Evolutionary conservation across 257 asterid genomes (phyloP), one percentile per base, ranked within the genome.

Genomic region (Coffea eugenioides): DNA sequence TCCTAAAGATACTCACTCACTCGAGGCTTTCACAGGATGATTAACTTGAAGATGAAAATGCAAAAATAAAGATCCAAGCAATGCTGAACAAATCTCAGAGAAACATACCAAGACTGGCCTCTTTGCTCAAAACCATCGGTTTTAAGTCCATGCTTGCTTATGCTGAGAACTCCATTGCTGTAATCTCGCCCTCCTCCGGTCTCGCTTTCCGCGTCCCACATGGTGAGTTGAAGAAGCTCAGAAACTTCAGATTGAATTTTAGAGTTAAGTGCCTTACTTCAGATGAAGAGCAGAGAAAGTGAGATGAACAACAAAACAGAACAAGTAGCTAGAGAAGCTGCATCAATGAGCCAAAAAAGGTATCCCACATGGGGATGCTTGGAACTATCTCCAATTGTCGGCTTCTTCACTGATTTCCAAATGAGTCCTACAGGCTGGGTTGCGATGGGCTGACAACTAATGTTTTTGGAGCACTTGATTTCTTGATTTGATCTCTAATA

Each of bases 181-280:
- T 87, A 91, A 73, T 89, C 97, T 48, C 91, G 56, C 6, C 90
- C 90, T 20, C 91, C 89, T 5, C 81, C 83, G 12, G 97, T 83
- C 76, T 95, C 98, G 25, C 86, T 74, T 61, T 95, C 98, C 1
- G 97, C 90, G 77, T 95, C 99, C 99, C 98, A 95, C 99, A 95
- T 95, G 61, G 31, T 69, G 65, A 70, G 25, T 12, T 76, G 52
- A 41, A 71, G 71, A 61, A 79, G 69, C 56, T 80, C 62, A 1
- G 48, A 23, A 71, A 11, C 57, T 81, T 83, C 71, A 66, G 82
- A 49, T 72, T 66, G 83, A 46, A 73, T 8, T 57, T 62, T 31
- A 21, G 77, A 79, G 41, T 34, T 49, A 62, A 45, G 48, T 39
- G 72, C 66, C 36, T 43, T 51, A n/a, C 21, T 27, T 45, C 15